Percentiles rank a stretch among this genome's conserved stretches.
These are phyloP conservation scores for Collybiopsis luxurians DNA, from an alignment of 768 basidiomycete species.

Conservation along the genomic window DNA sequence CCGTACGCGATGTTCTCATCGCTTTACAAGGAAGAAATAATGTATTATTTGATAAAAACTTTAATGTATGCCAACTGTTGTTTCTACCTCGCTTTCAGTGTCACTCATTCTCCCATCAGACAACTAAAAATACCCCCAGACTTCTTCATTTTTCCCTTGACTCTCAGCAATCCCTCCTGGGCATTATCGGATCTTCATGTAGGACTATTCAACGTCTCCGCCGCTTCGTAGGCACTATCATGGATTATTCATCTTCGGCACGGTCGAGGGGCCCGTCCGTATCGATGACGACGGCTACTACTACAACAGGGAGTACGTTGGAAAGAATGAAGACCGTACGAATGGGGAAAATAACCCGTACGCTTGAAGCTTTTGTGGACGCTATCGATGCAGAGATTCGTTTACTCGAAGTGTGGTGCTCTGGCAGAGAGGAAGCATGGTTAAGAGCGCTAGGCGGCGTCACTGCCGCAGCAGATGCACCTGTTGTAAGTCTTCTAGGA, in stretches of 20 bases:
- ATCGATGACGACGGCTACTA: too few species aligned
- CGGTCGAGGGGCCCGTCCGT: too few species aligned
- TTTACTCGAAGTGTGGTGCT: constrained; percentile 67
- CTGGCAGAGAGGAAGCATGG: constrained; percentile 62
- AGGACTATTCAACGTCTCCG: constrained; percentile 64
- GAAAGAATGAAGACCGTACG: neutral
- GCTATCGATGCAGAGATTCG: constrained; percentile 62
- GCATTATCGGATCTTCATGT: constrained; percentile 54
- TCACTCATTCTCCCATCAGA: constrained; percentile 28
- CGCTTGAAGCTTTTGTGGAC: constrained; percentile 81
- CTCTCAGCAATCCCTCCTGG: constrained; percentile 64
- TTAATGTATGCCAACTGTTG: constrained; percentile 22
- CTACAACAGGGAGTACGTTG: constrained; percentile 3
- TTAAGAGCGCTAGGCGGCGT: constrained; percentile 54
- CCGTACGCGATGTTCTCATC: constrained; percentile 75
- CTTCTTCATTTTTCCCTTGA: constrained; percentile 65
- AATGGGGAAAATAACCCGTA: constrained; percentile 39
- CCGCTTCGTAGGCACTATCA: constrained; percentile 35
- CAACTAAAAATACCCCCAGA: constrained; percentile 49
- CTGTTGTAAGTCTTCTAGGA: constrained; percentile 65
- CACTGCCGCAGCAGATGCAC: constrained; percentile 27
- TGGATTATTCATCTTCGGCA: neutral
- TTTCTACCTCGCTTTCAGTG: neutral
- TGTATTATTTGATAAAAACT: constrained; percentile 43
- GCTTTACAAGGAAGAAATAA: constrained; percentile 71